Evolutionary conservation across 306 rosid species (phyloP).

Genomic region (Ormosia emarginata): DNA sequence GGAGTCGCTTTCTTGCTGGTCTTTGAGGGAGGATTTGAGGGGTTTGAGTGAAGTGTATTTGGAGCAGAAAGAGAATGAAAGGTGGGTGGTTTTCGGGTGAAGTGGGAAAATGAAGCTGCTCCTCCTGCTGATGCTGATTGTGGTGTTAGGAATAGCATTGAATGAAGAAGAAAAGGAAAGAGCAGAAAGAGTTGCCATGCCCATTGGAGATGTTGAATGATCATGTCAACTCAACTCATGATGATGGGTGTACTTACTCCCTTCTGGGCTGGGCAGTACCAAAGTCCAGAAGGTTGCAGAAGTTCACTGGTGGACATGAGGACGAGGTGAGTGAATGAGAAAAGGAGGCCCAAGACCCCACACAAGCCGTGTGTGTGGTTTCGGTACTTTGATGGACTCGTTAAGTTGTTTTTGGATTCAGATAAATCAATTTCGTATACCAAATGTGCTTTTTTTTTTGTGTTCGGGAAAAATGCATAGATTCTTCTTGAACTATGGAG

Average conservation of each 20-base stretch:
- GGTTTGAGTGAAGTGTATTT: conserved; percentile 15
- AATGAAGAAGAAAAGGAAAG: conserved; percentile 31
- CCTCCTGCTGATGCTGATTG: not conserved
- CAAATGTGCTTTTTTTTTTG: no score
- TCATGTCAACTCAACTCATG: no score
- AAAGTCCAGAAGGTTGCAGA: conserved; percentile 40
- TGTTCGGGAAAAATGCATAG: no score
- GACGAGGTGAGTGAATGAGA: not conserved
- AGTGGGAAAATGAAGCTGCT: not conserved
- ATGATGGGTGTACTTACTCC: no score
- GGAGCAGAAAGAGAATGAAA: conserved; percentile 22
- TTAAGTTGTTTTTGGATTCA: no score
- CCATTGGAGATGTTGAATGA: not conserved
- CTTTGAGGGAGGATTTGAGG: conserved; percentile 40
- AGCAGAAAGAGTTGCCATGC: conserved; percentile 46
- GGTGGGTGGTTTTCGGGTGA: not conserved
- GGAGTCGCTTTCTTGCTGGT: conserved; percentile 30
- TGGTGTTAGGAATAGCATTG: not conserved
- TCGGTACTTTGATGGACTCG: not conserved
- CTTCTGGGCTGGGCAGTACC: no score
- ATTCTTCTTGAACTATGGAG: no score
- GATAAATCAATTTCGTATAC: no score
- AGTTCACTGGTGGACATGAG: conserved; percentile 26
- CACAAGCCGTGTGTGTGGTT: not conserved
- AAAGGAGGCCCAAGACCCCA: not conserved